These are phyloP conservation scores for Centella asiatica DNA, from an alignment of 129 eudicot species.

Conservation along the genomic window DNA sequence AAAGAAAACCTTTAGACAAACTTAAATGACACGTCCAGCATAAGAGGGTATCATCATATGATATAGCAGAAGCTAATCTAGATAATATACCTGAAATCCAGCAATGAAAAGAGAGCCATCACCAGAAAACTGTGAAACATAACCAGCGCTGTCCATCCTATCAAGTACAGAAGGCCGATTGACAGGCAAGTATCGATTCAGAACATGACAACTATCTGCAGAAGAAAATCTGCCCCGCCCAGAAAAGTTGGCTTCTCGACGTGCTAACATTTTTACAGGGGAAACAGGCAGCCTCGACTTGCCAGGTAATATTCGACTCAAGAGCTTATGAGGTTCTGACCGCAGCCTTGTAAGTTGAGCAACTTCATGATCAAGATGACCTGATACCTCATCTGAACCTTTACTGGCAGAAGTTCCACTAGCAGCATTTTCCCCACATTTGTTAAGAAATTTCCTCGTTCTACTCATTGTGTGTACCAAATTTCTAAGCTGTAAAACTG, in stretches of 20 bases:
- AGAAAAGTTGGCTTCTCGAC: slow-evolving; percentile 64
- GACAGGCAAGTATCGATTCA: slow-evolving; percentile 68
- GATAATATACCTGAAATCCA: slow-evolving; percentile 66
- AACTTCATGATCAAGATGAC: slow-evolving; percentile 40
- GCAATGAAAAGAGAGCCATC: slow-evolving; percentile 89
- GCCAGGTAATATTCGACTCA: slow-evolving; percentile 40
- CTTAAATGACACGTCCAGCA: not conserved
- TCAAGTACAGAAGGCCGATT: slow-evolving; percentile 58
- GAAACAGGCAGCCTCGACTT: slow-evolving; percentile 45
- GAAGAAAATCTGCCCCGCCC: slow-evolving; percentile 67
- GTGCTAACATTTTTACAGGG: slow-evolving; percentile 64
- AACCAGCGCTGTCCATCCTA: slow-evolving; percentile 60
- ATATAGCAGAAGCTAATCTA: not conserved
- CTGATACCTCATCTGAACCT: slow-evolving; percentile 21
- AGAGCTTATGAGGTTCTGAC: slow-evolving; percentile 47
- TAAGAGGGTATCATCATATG: not conserved
- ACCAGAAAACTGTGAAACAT: slow-evolving; percentile 76
- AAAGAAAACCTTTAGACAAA: not conserved
- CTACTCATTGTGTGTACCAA: slow-evolving; percentile 49
- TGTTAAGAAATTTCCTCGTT: slow-evolving; percentile 33
- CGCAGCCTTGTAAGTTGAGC: slow-evolving; percentile 46
- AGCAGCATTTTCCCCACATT: slow-evolving; percentile 19
- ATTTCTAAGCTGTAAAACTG: too few species aligned
- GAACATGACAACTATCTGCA: slow-evolving; percentile 70
- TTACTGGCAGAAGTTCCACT: slow-evolving; percentile 18